Evolutionary conservation across 805 yeast genomes (phyloP).

Genomic region (Yamadazyma olivae): DNA sequence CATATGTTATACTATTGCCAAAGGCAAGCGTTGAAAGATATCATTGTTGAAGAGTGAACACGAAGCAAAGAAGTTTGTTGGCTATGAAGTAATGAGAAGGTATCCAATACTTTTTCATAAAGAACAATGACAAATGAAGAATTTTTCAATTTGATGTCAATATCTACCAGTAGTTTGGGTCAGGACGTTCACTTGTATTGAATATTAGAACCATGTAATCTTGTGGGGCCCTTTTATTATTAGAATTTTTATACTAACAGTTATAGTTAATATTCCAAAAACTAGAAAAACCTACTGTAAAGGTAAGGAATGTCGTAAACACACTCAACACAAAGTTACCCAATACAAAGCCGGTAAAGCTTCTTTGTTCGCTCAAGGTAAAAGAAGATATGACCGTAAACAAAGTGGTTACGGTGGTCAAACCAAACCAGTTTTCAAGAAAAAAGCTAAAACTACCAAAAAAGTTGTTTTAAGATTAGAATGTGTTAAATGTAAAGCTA

Average conservation of each 20-base stretch:
- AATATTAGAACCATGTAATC: no score
- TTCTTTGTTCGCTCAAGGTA: slow-evolving; percentile 98
- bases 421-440: slow-evolving; percentile 99
- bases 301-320: slow-evolving; percentile 98
- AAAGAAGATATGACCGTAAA: slow-evolving; percentile 99
- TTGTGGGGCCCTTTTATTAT: no score
- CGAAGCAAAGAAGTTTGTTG: no score
- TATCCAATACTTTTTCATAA: no score
- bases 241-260: slow-evolving; percentile 7
- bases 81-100: no score
- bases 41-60: no score
- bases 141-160: no score
- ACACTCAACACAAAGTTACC: slow-evolving; percentile 99
- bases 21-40: no score
- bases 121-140: no score
- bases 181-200: no score
- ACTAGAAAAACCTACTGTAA: slow-evolving; percentile 99
- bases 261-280: slow-evolving; percentile 98
- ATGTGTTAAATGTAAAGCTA: slow-evolving; percentile 98
- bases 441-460: slow-evolving; percentile 99
- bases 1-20: no score
- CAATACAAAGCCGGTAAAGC: slow-evolving; percentile 99
- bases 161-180: no score
- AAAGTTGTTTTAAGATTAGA: slow-evolving; percentile 99
- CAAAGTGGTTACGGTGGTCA: slow-evolving; percentile 99